phyloP scores from a whole-genome alignment of 2,329 filamentous ascomycete species.

The Fusarium ambrosium region DNA sequence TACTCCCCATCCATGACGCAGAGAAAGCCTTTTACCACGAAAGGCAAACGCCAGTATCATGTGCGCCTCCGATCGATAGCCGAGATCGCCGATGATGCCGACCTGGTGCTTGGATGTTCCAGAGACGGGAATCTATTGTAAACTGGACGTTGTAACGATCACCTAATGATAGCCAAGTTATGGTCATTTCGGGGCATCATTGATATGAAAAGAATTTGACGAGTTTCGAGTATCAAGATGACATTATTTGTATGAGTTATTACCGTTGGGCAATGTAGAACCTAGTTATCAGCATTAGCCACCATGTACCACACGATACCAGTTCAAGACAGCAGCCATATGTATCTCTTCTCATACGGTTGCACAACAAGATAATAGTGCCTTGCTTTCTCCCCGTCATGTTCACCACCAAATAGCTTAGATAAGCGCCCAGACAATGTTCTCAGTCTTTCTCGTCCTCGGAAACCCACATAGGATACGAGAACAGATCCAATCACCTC shows the following conservation, averaged over 20 bases:
- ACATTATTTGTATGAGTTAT: not conserved
- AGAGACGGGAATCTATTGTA: not conserved
- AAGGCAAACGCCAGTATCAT: conserved; percentile 25
- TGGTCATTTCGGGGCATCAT: not conserved
- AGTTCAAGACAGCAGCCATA: not conserved
- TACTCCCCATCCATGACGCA: conserved; percentile 19
- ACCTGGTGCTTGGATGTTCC: not conserved
- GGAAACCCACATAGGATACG: not conserved
- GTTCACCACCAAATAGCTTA: not conserved
- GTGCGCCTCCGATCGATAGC: not conserved
- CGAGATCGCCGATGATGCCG: not conserved
- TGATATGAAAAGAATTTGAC: not conserved
- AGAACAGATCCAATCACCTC: conserved; percentile 10
- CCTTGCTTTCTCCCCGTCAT: not conserved
- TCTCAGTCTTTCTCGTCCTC: not conserved
- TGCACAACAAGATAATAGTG: not conserved
- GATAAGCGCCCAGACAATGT: not conserved
- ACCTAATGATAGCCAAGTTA: not conserved
- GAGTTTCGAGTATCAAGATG: not conserved
- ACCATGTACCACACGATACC: too few species aligned
- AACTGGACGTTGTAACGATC: not conserved
- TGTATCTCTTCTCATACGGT: not conserved
- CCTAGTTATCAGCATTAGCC: not conserved
- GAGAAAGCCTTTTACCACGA: conserved; percentile 9
- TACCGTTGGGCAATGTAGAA: not conserved